Base-by-base conservation (phyloP, 495 filamentous ascomycete genomes). In the Hyphodiscus hymeniophilus region DNA sequence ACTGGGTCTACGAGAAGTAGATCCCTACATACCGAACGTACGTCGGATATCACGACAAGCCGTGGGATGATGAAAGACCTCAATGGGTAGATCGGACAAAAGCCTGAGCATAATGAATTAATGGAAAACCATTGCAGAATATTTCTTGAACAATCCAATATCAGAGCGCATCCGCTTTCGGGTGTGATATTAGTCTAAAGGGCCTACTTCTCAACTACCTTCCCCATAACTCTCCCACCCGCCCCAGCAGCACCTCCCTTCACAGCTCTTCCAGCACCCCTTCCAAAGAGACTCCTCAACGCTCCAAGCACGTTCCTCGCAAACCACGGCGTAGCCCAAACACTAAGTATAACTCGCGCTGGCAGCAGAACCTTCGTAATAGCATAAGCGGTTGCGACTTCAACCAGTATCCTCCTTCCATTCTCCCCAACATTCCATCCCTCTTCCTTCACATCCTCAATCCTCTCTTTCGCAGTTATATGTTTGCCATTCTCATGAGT, bases 281-380 rank as follows among this genome's bases (percentile, higher is more conserved):
- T 47, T 15, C 48, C 35, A 50, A 60, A 52, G 23, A 50, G 7
- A 8, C 35, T 38, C 13, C 42, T 31, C 2, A 56, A 2, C 16
- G 23, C 36, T n/a, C 70, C 66, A 11, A 89, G 64, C 16, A 83
- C 65, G 20, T 73, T 64, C 40, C 81, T 76, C 16, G 92, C 91
- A 73, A 96, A 92, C 90, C 89, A 96, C 34, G 92, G 92, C 43
- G 92, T 95, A 12, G 77, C 83, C 86, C 84, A 92, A 21, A 94
- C 70, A 64, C 90, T 94, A 12, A 76, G 58, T 5, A 77, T 72
- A 49, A 98, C 73, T 51, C 92, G 71, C 7, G 83, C 54, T 4
- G 92, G 87, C 53, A 95, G 62, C 47, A 95, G 56, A 16, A 83
- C 80, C 63, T 98, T 98, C 15, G 84, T 89, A 47, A 95, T 70